These are phyloP conservation scores for Helicocarpus griseus DNA, from an alignment of 2,329 filamentous ascomycete species.

Conservation along the genomic window DNA sequence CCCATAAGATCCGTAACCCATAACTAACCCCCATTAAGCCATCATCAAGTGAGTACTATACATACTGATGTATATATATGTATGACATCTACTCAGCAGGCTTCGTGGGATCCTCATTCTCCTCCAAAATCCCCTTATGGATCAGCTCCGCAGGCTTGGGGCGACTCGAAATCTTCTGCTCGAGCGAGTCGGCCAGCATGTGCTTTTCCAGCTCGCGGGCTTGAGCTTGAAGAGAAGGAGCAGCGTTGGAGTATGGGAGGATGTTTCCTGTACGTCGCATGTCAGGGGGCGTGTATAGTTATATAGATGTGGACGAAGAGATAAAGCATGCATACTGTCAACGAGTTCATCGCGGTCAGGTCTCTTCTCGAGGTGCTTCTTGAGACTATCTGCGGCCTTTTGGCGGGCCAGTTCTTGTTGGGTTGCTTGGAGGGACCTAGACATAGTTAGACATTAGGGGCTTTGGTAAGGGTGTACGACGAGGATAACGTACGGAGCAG, in stretches of 20 bases:
- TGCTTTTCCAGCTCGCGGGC: slow-evolving; percentile 78
- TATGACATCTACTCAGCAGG: slow-evolving; percentile 1
- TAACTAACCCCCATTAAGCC: too few relatives aligned
- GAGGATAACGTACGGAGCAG: slow-evolving; percentile 48
- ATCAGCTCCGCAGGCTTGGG: slow-evolving; percentile 68
- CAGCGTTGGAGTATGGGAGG: slow-evolving; percentile 66
- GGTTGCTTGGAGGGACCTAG: slow-evolving; percentile 44
- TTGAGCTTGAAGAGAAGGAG: slow-evolving; percentile 67
- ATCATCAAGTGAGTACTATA: background rate
- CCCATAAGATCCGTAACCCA: background rate
- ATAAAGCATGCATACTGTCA: slow-evolving; percentile 53
- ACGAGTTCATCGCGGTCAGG: slow-evolving; percentile 66
- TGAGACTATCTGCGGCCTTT: slow-evolving; percentile 51
- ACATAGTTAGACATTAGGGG: background rate
- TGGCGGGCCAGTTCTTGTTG: slow-evolving; percentile 57
- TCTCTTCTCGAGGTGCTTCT: slow-evolving; percentile 53
- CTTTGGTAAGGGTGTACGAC: background rate
- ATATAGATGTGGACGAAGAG: background rate
- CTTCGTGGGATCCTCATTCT: slow-evolving; percentile 43
- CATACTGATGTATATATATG: background rate
- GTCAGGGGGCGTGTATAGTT: background rate
- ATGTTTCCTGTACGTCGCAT: slow-evolving; percentile 64
- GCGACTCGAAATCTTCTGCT: slow-evolving; percentile 73
- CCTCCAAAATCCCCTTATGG: slow-evolving; percentile 66
- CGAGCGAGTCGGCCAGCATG: slow-evolving; percentile 78